A percentile compares a stretch with the other conserved stretches of the same genome.
phyloP scores from a whole-genome alignment of 495 filamentous ascomycete species.

The Annulohypoxylon maeteangense region DNA sequence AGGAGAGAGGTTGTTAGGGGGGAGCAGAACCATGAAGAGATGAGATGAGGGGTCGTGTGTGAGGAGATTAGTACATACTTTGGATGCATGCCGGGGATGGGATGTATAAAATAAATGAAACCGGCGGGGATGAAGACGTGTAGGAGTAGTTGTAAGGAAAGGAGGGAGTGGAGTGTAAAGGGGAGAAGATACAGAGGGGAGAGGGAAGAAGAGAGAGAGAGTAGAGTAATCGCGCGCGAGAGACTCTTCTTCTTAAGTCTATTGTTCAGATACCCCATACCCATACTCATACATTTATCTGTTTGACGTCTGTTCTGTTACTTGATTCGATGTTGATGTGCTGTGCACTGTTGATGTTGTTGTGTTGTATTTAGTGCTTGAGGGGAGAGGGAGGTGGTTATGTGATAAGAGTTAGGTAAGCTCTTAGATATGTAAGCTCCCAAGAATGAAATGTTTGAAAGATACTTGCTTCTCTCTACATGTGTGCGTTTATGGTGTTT shows the following conservation, averaged over 20 bases:
- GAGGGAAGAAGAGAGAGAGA: not conserved
- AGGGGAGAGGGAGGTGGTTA: not conserved
- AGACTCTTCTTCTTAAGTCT: constrained; percentile 7
- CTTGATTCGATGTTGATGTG: not conserved
- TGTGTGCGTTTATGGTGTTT: not conserved
- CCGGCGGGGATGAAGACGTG: not conserved
- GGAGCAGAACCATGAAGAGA: not conserved
- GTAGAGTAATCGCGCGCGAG: constrained; percentile 10
- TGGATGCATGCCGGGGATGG: not conserved
- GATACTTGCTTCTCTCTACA: not conserved
- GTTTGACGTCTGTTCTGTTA: not conserved
- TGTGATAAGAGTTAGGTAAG: not conserved
- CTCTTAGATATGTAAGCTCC: constrained; percentile 14
- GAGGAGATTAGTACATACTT: not conserved
- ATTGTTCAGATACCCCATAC: constrained; percentile 38
- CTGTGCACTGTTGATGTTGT: not conserved
- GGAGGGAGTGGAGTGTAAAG: not conserved
- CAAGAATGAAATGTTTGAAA: constrained; percentile 24
- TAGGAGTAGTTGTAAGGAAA: not conserved
- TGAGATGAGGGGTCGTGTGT: too few relatives aligned
- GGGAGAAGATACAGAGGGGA: not conserved
- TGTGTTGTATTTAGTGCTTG: not conserved
- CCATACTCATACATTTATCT: constrained; percentile 7
- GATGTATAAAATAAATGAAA: not conserved
- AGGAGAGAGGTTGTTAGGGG: not conserved